Base-by-base conservation (phyloP, 768 basidiomycete species). In the Boletus rubropictus region DNA sequence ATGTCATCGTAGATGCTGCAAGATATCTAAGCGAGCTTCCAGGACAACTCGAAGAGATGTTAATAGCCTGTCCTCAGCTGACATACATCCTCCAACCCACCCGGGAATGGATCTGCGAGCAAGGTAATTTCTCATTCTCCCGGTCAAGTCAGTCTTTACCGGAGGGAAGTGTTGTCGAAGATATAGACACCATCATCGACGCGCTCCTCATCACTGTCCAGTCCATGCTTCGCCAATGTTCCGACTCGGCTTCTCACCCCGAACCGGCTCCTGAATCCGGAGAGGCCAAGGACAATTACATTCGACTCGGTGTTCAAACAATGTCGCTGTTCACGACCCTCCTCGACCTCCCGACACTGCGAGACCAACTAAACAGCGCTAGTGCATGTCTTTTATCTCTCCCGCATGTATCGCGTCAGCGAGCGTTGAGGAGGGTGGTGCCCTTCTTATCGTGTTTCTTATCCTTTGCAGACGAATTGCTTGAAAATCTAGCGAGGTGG, bases 391-490 rank as follows among this genome's bases (percentile, higher is more conserved):
- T 85, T n/a, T 62, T 72, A 3, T 59, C 61, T 5, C 53, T 64
- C 24, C 52, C 69, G 4, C 59, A 64, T 1, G 55, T 61, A 4
- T 59, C 64, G 17, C 54, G 78, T 11, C 60, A 64, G 36, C 56
- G 49, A 24, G 60, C 60, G 39, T 51, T 81, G 36, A 68, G 66
- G 57, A 69, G 77, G 53, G 51, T 82, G n/a, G 53, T 84, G 8
- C 91, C 94, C 1, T 96, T 96, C 78, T 62, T 95, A 20, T 67
- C 79, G 3, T 65, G 68, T 20, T 93, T 90, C 63, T 54, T 77
- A 8, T 57, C 69, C 17, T 71, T 91, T 12, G 76, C 76, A 20
- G 67, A 75, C 25, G 73, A 74, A 33, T 78, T 88, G 43, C 65
- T 95, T n/a, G 54, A 65, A 2, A 64, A 68, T 10, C 79, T 81